Evolutionary conservation across 192 early-diverging fungal species (phyloP).

Genomic region (Coemansia asiatica): DNA sequence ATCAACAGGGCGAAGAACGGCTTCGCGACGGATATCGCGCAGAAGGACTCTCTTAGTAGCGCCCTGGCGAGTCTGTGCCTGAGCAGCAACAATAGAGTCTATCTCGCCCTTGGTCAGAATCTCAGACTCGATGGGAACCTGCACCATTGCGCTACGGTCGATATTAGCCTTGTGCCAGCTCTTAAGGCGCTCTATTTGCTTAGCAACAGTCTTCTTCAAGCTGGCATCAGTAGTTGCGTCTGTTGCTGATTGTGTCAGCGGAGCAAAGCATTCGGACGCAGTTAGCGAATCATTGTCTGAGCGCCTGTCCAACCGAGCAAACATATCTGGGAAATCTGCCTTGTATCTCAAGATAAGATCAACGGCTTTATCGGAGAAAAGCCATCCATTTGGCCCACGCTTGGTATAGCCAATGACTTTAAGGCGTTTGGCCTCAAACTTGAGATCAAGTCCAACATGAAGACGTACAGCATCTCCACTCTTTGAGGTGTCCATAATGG

Average conservation of each 20-base stretch:
- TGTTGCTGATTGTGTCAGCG: neutral
- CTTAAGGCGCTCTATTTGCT: conserved; percentile 51
- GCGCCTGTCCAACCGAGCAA: conserved; percentile 34
- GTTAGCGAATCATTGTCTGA: conserved; percentile 16
- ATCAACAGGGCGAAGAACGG: conserved; percentile 79
- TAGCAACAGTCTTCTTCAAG: conserved; percentile 18
- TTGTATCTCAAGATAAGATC: conserved; percentile 74
- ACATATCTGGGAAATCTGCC: conserved; percentile 62
- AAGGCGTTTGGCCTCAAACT: conserved; percentile 82
- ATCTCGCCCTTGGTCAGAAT: conserved; percentile 30
- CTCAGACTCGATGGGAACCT: conserved; percentile 41
- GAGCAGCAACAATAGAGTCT: conserved; percentile 21
- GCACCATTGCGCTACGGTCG: conserved; percentile 15
- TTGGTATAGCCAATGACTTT: conserved; percentile 89
- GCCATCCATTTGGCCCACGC: conserved; percentile 78
- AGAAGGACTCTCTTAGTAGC: conserved; percentile 29
- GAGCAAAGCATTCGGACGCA: conserved; percentile 33
- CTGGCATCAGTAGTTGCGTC: neutral
- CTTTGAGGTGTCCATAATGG: conserved; percentile 57
- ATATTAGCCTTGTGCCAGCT: conserved; percentile 51
- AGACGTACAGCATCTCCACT: conserved; percentile 57
- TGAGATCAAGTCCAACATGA: conserved; percentile 86
- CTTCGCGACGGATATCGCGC: conserved; percentile 44
- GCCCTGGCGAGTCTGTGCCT: neutral
- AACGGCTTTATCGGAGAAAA: conserved; percentile 78